A percentile compares a stretch with the other conserved stretches of the same genome.
Evolutionary conservation across 371 early-diverging fungal species (phyloP).

Genomic region (Rhizomucor miehei): DNA sequence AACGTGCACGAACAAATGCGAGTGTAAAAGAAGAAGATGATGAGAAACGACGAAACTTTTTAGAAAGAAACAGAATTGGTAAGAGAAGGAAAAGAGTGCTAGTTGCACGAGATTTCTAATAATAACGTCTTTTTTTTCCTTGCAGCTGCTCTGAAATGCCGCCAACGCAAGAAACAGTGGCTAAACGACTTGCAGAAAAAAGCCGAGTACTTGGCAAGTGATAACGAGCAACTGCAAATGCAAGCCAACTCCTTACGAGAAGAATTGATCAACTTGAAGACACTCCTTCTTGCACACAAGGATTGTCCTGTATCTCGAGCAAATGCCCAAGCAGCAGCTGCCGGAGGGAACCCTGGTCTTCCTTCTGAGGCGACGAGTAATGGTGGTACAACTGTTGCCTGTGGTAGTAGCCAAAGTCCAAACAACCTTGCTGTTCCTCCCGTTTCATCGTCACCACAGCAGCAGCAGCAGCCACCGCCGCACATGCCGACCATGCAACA

Average conservation of each 20-base stretch:
- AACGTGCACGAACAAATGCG: conserved; percentile 1
- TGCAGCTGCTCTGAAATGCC: conserved; percentile 82
- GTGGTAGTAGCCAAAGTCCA: too few relatives aligned
- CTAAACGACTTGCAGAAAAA: conserved; percentile 73
- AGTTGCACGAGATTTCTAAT: background rate
- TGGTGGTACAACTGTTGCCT: too few relatives aligned
- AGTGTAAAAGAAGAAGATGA: conserved; percentile 10
- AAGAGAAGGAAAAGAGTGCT: too few relatives aligned
- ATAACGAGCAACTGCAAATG: conserved; percentile 69
- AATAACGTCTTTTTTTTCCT: background rate
- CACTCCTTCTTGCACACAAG: conserved; percentile 72
- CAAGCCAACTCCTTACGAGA: conserved; percentile 70
- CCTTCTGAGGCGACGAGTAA: too few relatives aligned
- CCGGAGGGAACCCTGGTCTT: too few relatives aligned
- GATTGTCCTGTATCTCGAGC: conserved; percentile 73
- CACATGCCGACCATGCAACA: background rate
- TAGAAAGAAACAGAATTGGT: conserved; percentile 85
- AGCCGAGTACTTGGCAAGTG: conserved; percentile 66
- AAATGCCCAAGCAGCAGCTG: conserved; percentile 41
- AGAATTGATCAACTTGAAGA: conserved; percentile 71
- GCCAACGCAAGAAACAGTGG: conserved; percentile 89
- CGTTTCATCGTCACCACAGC: background rate
- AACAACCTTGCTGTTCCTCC: background rate
- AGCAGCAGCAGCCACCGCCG: background rate
- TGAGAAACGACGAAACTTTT: conserved; percentile 41